Base-by-base conservation (phyloP, 2,329 filamentous ascomycete species). In the Hymenoscyphus infarciens region DNA sequence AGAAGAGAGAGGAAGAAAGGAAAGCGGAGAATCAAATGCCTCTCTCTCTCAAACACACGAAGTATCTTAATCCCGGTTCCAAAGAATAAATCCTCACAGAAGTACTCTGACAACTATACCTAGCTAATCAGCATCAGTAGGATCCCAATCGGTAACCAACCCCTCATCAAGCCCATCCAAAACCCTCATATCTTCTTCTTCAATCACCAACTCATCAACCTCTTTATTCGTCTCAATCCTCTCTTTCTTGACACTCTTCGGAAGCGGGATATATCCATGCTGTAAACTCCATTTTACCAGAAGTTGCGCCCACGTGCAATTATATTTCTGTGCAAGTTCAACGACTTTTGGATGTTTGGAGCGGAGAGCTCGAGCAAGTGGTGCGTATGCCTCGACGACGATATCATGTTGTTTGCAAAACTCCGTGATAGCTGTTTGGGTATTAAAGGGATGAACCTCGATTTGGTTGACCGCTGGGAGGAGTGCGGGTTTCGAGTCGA, bases 361-460 rank as follows among this genome's bases (percentile, higher is more conserved):
- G 19, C 89, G 81, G 75, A 88, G 79, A 0, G 84, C 90, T 58
- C 89, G 82, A 2, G 86, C 90, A 2, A 95, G 82, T 5, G 91
- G 91, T 6, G 90, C 90, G 68, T 95, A 96, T 0, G 91, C 91
- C 75, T 95, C 86, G 1, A 95, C 81, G 0, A 87, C 77, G 62
- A 95, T 92, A 42, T 79, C 77, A 66, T 93, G 79, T 64, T 83
- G 77, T 62, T 84, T 80, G 71, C 91, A 91, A 68, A 85, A 87
- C 13, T 82, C 80, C 0, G 85, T 82, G 66, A 95, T 92, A 42
- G 82, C 80, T 0, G 79, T 80, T 59, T 88, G 84, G 1, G 89
- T 92, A 74, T 93, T 91, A 82, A 94, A 95, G 0, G 90, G 90
- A 65, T 94, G 90, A 1, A 93, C 83, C 74, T 94, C 89, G 69